Evolutionary conservation across 140 eudicot species (phyloP), one percentile per base, ranked within the genome.

Genomic region (Stevia rebaudiana): DNA sequence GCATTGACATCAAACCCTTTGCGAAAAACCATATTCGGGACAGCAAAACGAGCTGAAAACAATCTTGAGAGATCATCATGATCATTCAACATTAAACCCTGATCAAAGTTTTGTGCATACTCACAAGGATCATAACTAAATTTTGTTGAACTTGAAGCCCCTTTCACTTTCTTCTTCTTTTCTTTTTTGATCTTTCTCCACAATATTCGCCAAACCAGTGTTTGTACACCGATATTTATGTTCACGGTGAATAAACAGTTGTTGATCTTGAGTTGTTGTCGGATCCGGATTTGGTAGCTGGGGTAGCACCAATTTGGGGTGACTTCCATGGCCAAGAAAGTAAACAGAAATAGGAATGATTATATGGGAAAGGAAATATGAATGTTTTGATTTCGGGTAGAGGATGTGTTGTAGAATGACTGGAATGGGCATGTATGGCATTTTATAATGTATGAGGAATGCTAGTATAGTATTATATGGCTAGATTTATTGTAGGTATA

Each of bases 21-120:
- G 23, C 31, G 63, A 1, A 64, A 72, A 6, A 42, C 28, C 5
- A 8, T 40, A 25, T 57, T 17, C 0, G 96, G 82, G 65, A 76
- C 87, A n/a, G 96, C 96, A 19, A 82, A 88, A 3, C 94, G 83
- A 73, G 96, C 86, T 5, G 96, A 88, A 59, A 88, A 88, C 0
- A 89, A 79, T n/a, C 83, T 52, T 1, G 80, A 74, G n/a, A 82
- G 74, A 39, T 74, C 84, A 69, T 79, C 95, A 2, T 55, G 60
- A 64, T 64, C 78, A 57, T 67, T 77, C 67, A 61, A 69, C 68
- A 31, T 39, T 6, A 41, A 69, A 0, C 86, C 83, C 8, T 78
- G 74, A 79, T 88, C 96, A 19, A 88, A 88, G 59, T 88, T 84
- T 72, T 79, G 84, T 0, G 89, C 70, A 59, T 88, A 88, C 60